Percentiles rank a stretch among this genome's conserved stretches.
Evolutionary conservation across 306 rosid genomes (phyloP).

Genomic region (Abrus precatorius): DNA sequence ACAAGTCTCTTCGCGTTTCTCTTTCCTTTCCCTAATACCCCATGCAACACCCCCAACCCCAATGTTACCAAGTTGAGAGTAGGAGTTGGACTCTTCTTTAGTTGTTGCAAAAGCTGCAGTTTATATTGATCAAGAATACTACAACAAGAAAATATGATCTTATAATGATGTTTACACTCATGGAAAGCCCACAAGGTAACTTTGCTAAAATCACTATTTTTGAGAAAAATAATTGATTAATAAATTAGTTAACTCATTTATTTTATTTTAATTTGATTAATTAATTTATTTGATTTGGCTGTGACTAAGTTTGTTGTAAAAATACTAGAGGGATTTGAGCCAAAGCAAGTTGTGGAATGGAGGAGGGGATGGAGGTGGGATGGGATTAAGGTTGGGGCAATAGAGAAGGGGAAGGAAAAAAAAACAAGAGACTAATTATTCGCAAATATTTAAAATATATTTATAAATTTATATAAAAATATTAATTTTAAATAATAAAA

Average conservation of each 20-base stretch:
- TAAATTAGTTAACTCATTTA: not conserved
- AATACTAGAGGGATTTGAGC: constrained; percentile 74
- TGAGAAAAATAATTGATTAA: constrained; percentile 68
- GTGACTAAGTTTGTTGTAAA: constrained; percentile 76
- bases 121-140: constrained; percentile 75
- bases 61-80: constrained; percentile 68
- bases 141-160: constrained; percentile 85
- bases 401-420: too few relatives aligned
- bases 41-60: not conserved
- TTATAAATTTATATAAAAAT: too few relatives aligned
- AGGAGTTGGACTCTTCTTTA: constrained; percentile 80
- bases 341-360: constrained; percentile 65
- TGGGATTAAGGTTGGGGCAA: too few relatives aligned
- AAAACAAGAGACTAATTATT: too few relatives aligned
- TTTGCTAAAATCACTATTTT: constrained; percentile 76
- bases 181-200: constrained; percentile 85
- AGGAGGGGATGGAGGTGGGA: too few relatives aligned
- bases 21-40: too few relatives aligned
- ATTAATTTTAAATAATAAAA: too few relatives aligned
- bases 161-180: constrained; percentile 76
- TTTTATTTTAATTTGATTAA: too few relatives aligned
- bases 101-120: constrained; percentile 73
- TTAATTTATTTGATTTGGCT: not conserved
- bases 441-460: too few relatives aligned
- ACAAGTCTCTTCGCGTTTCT: too few relatives aligned